Conservation (phyloP, 345 rosid genomes). For the Camelina neglecta region DNA sequence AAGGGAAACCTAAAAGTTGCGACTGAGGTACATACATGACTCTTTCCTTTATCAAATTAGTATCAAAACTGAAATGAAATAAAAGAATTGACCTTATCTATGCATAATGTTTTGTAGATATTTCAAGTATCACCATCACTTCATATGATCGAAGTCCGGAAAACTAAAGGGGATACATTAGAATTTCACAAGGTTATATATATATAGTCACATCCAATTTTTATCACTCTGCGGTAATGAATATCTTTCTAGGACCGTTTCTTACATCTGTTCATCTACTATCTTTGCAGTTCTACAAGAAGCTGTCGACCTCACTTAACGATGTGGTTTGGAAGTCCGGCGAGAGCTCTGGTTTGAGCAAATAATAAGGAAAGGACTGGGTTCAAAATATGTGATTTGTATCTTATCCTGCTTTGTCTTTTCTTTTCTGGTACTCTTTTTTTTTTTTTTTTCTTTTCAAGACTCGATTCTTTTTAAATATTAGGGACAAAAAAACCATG, state of each 20-base stretch:
- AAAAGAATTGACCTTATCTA: not conserved
- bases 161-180: conserved; percentile 96
- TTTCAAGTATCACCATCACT: conserved; percentile 97
- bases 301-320: conserved; percentile 77
- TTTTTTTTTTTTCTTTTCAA: not conserved
- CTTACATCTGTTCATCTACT: conserved; percentile 14
- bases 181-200: conserved; percentile 83
- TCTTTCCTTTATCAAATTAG: not conserved
- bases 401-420: not conserved
- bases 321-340: conserved; percentile 98
- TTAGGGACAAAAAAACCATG: conserved; percentile 6
- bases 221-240: not conserved
- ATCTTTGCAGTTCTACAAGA: conserved; percentile 82
- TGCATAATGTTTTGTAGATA: conserved; percentile 53
- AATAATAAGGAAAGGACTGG: not conserved
- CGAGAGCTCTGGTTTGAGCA: conserved; percentile 66
- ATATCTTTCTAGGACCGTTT: not conserved
- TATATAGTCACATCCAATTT: not conserved
- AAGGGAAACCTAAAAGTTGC: conserved; percentile 94
- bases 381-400: not conserved
- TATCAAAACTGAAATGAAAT: conserved; percentile 12
- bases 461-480: conserved; percentile 29
- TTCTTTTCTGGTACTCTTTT: not conserved
- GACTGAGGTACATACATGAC: conserved; percentile 68
- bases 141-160: conserved; percentile 92